A percentile compares a stretch with the other conserved stretches of the same genome.
These are phyloP conservation scores for Colletotrichum somersetense DNA, from an alignment of 2,329 filamentous ascomycete species.

Conservation along the genomic window DNA sequence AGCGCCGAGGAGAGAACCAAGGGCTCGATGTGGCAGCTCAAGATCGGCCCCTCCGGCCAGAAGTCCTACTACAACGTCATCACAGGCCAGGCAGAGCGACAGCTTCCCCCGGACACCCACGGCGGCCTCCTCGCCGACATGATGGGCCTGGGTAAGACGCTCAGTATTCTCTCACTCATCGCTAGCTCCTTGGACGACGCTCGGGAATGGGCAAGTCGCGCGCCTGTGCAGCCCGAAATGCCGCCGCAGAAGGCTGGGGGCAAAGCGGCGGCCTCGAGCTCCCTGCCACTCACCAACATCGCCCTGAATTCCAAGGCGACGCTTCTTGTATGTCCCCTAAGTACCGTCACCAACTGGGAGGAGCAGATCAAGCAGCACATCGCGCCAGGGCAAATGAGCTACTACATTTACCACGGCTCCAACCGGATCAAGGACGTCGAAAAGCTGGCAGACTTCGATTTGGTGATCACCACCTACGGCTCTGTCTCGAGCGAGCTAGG, in stretches of 20 bases:
- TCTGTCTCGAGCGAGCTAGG: constrained; percentile 85
- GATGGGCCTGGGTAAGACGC: constrained; percentile 90
- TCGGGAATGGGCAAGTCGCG: constrained; percentile 67
- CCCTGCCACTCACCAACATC: constrained; percentile 65
- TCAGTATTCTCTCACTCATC: constrained; percentile 87
- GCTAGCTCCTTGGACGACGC: constrained; percentile 74
- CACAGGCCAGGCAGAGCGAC: constrained; percentile 74
- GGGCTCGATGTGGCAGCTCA: constrained; percentile 82
- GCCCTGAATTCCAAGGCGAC: constrained; percentile 81
- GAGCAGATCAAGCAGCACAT: constrained; percentile 90
- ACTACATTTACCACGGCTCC: constrained; percentile 88
- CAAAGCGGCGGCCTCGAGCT: constrained; percentile 54
- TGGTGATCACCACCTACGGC: constrained; percentile 94
- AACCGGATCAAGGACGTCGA: constrained; percentile 77
- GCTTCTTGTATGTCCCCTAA: constrained; percentile 88
- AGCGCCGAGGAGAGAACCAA: constrained; percentile 71
- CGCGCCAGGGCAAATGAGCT: constrained; percentile 71
- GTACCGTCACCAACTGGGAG: constrained; percentile 94
- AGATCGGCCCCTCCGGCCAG: constrained; percentile 62
- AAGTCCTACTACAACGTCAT: constrained; percentile 85
- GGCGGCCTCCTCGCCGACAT: constrained; percentile 86
- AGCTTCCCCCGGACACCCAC: constrained; percentile 74
- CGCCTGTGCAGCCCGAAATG: constrained; percentile 63
- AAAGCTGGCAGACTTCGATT: constrained; percentile 79
- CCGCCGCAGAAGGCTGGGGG: constrained; percentile 53